A percentile compares a stretch with the other conserved stretches of the same genome.
phyloP scores from a whole-genome alignment of 305 asterid genomes.

The Solanum aculeatissimum region DNA sequence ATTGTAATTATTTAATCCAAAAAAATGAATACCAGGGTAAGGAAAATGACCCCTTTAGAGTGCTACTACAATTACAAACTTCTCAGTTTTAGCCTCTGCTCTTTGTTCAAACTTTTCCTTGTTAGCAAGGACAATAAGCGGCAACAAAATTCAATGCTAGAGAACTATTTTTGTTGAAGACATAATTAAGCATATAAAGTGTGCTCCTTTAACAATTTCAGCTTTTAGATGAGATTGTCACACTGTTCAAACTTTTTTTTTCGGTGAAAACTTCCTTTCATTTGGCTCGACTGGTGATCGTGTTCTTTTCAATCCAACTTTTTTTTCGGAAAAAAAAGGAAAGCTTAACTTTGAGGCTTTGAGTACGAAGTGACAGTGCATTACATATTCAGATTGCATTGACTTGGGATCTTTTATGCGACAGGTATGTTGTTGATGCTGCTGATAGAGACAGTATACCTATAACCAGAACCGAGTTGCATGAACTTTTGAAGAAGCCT shows the following conservation, averaged over 20 bases:
- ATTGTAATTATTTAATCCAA: neutral
- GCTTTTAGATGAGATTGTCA: neutral
- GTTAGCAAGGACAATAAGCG: neutral
- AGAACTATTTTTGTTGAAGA: neutral
- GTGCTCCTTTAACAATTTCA: neutral
- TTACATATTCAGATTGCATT: neutral
- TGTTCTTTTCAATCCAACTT: neutral
- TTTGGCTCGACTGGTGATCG: neutral
- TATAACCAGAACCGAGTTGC: slow-evolving; percentile 63
- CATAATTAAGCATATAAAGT: neutral
- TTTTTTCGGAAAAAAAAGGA: neutral
- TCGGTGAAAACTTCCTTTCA: neutral
- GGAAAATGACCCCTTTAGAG: neutral
- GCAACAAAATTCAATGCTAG: neutral
- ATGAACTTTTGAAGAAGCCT: slow-evolving; percentile 73
- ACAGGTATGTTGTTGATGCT: slow-evolving; percentile 91
- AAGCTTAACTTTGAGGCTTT: neutral
- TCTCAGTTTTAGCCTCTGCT: neutral
- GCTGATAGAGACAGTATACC: slow-evolving; percentile 93
- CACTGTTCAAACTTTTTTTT: neutral
- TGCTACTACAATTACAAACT: neutral
- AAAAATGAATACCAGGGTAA: neutral
- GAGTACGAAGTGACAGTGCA: neutral
- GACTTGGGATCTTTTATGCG: neutral
- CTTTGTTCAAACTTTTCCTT: neutral